Evolutionary conservation across 2,329 filamentous ascomycete species (phyloP).

Genomic region (Podosphaera xanthii): DNA sequence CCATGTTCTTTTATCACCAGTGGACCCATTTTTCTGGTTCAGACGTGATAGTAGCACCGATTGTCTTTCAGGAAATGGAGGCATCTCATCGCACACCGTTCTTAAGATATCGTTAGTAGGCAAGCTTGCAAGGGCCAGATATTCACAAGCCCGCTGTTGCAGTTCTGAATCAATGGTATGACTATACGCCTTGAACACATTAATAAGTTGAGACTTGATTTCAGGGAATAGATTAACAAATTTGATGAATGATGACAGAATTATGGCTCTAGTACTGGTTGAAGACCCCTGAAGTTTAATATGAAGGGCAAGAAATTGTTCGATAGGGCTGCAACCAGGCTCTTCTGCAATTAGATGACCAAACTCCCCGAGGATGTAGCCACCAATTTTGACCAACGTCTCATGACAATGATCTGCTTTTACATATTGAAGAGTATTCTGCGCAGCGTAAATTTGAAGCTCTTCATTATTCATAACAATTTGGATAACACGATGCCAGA

Average conservation of each 20-base stretch:
- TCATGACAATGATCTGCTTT: conserved; percentile 90
- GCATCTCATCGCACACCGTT: conserved; percentile 96
- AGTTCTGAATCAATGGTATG: conserved; percentile 88
- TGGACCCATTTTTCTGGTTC: conserved; percentile 82
- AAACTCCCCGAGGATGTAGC: conserved; percentile 89
- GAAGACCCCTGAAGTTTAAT: conserved; percentile 76
- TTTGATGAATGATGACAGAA: conserved; percentile 88
- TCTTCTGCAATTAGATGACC: conserved; percentile 90
- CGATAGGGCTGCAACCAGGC: conserved; percentile 79
- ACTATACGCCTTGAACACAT: conserved; percentile 78
- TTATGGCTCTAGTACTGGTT: conserved; percentile 74
- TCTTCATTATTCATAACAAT: conserved; percentile 99
- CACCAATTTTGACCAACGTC: conserved; percentile 91
- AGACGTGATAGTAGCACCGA: conserved; percentile 79
- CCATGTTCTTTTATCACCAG: conserved; percentile 91
- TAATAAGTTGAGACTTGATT: conserved; percentile 83
- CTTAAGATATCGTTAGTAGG: conserved; percentile 78
- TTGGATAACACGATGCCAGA: conserved; percentile 96
- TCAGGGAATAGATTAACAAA: conserved; percentile 97
- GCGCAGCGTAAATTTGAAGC: conserved; percentile 84
- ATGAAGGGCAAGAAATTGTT: conserved; percentile 85
- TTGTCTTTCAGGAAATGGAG: conserved; percentile 82
- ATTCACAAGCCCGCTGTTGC: conserved; percentile 91
- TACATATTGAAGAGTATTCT: conserved; percentile 78
- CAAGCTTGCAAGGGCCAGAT: conserved; percentile 62